Conservation (phyloP, 306 rosid species). For the Adenanthera pavonina region DNA sequence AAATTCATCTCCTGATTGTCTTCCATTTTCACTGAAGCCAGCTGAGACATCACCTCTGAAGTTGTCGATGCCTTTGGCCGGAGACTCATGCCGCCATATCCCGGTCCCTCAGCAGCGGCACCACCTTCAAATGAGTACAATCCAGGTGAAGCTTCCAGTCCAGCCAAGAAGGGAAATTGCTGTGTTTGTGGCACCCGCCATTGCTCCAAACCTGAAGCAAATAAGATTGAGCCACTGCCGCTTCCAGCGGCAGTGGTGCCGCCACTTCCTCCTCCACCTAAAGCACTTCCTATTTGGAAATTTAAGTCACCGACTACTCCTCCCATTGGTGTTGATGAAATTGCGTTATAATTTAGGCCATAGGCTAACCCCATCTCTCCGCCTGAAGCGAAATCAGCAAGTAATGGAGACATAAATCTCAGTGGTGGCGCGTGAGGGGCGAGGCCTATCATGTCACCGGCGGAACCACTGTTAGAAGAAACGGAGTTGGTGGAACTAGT, state of each 20-base stretch:
- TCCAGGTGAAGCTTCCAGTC: constrained; percentile 57
- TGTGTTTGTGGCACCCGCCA: constrained; percentile 72
- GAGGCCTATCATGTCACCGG: constrained; percentile 48
- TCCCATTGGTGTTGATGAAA: constrained; percentile 57
- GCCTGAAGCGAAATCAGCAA: constrained; percentile 25
- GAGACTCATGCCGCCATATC: constrained; percentile 30
- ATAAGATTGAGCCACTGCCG: constrained; percentile 44
- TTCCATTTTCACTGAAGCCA: constrained; percentile 73
- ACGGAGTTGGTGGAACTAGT: constrained; percentile 52
- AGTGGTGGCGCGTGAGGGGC: constrained; percentile 46
- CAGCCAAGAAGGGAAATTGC: constrained; percentile 67
- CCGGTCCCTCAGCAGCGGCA: constrained; percentile 33
- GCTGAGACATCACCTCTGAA: constrained; percentile 43
- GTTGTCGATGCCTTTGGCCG: constrained; percentile 45
- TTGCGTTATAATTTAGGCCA: constrained; percentile 49
- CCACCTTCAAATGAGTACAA: constrained; percentile 50
- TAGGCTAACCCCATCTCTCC: constrained; percentile 65
- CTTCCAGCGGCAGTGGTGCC: background rate
- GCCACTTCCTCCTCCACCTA: constrained; percentile 28
- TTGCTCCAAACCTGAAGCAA: constrained; percentile 49
- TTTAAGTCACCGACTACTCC: constrained; percentile 63
- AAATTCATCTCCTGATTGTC: constrained; percentile 59
- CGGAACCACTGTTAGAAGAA: constrained; percentile 24
- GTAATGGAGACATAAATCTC: constrained; percentile 61
- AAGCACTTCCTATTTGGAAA: constrained; percentile 60